A percentile compares a stretch with the other conserved stretches of the same genome.
phyloP scores from a whole-genome alignment of 495 filamentous ascomycete genomes.

The Aspergillus homomorphus region DNA sequence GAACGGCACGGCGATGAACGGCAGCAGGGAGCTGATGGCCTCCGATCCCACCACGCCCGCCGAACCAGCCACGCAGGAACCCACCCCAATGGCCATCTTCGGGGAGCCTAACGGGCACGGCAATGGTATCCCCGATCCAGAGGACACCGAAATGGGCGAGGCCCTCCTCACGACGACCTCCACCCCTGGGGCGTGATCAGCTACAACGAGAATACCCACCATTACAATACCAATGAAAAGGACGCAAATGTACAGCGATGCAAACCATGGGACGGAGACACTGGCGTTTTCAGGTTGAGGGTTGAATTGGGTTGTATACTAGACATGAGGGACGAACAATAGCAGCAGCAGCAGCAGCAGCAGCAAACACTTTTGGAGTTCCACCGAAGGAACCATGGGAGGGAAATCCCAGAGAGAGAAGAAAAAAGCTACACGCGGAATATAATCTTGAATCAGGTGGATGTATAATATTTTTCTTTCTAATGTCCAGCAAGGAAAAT shows the following conservation, averaged over 20 bases:
- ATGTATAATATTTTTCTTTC: too few relatives aligned
- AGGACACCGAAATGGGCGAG: conserved; percentile 25
- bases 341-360: background rate
- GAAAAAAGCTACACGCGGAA: conserved; percentile 1
- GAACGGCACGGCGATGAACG: background rate
- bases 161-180: too few relatives aligned
- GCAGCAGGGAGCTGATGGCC: background rate
- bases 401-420: conserved; percentile 7
- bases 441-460: too few relatives aligned
- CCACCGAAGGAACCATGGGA: too few relatives aligned
- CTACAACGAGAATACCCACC: too few relatives aligned
- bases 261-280: background rate
- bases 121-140: background rate
- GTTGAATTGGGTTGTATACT: conserved; percentile 1
- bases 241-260: conserved; percentile 2
- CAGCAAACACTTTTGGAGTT: background rate
- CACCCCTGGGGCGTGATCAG: background rate
- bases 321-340: conserved; percentile 1
- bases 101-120: background rate
- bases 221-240: background rate
- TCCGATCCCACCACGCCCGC: background rate
- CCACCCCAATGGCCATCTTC: background rate
- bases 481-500: too few relatives aligned
- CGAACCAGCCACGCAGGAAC: background rate
- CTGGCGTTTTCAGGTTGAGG: background rate